A percentile compares a stretch with the other conserved stretches of the same genome.
These are phyloP conservation scores for Cymbidium sinense DNA, from an alignment of 106 monocot species.

Conservation along the genomic window DNA sequence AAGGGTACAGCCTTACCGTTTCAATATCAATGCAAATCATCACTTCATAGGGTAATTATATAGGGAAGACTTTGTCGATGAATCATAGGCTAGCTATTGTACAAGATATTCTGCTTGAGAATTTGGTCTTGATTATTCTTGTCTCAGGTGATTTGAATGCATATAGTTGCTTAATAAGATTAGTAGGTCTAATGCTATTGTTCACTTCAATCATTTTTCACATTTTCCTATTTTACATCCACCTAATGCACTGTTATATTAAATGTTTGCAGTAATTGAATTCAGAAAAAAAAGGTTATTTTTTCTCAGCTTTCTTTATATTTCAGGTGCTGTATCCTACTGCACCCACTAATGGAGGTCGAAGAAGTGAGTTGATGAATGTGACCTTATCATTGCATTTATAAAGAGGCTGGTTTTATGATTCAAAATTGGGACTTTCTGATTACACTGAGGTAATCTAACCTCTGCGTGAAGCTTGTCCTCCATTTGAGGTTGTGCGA, in stretches of 20 bases:
- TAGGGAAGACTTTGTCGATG: neutral
- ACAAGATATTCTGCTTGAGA: neutral
- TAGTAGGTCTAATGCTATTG: neutral
- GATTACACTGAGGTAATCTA: too few relatives aligned
- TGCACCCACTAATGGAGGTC: too few relatives aligned
- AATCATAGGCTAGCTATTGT: neutral
- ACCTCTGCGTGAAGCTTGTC: too few relatives aligned
- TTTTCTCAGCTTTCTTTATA: too few relatives aligned
- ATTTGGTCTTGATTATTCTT: neutral
- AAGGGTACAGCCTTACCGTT: neutral
- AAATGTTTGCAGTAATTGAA: too few relatives aligned
- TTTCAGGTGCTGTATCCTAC: too few relatives aligned
- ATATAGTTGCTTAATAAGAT: neutral
- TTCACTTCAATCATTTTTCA: neutral
- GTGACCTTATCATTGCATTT: neutral
- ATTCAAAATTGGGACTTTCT: too few relatives aligned
- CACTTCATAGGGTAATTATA: neutral
- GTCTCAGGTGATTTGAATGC: neutral
- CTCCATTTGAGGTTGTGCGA: too few relatives aligned
- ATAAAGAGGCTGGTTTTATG: too few relatives aligned
- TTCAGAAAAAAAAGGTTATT: too few relatives aligned
- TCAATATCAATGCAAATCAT: neutral
- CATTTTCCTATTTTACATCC: too few relatives aligned
- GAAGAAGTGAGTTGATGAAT: constrained; percentile 15
- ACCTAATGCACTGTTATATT: too few relatives aligned